Evolutionary conservation across 306 rosid genomes (phyloP), one percentile per base, ranked within the genome.

Genomic region (Acacia melanoxylon): DNA sequence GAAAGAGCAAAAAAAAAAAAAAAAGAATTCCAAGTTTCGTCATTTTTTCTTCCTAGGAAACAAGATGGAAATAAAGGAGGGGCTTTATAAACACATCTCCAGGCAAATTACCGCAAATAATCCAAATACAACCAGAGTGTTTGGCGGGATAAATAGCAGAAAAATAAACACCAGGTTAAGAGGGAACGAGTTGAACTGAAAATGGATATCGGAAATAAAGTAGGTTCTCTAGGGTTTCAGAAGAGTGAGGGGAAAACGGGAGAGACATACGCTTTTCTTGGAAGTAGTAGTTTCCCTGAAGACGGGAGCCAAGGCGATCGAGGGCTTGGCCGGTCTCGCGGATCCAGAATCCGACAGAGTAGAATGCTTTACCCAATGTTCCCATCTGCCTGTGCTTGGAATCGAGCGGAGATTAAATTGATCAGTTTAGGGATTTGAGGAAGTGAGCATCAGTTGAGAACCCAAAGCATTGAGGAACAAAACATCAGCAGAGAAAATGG

Each of bases 321-420:
- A 93, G 46, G 87, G 98, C 98, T 83, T 95, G 97, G 72, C 97
- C 98, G 25, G 97, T 90, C 83, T 95, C 98, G 59, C 98, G 97
- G 92, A 95, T 93, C 98, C 94, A 91, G 90, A 95, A 93, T 85
- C 98, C 97, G 37, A 95, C 93, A 77, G 94, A 73, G 94, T 95
- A 95, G 82, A 95, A 83, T 46, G 95, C 97, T 81, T 86, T 89
- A 16, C 98, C 98, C 17, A 94, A 10, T 6, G 97, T 92, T 78
- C 97, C 98, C 98, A 94, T 94, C 82, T 72, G 56, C 59, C 37
- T n/a, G 63, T 29, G 17, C 68, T 46, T 24, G 27, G 49, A n/a
- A 13, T 79, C 44, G 0, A 40, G 25, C 40, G 13, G 25, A 40
- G 27, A 59, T 40, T n/a, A 6, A 24, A 24, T 14, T 15, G 25